phyloP scores from a whole-genome alignment of 495 filamentous ascomycete genomes.

The Hypoxylon perforatum region DNA sequence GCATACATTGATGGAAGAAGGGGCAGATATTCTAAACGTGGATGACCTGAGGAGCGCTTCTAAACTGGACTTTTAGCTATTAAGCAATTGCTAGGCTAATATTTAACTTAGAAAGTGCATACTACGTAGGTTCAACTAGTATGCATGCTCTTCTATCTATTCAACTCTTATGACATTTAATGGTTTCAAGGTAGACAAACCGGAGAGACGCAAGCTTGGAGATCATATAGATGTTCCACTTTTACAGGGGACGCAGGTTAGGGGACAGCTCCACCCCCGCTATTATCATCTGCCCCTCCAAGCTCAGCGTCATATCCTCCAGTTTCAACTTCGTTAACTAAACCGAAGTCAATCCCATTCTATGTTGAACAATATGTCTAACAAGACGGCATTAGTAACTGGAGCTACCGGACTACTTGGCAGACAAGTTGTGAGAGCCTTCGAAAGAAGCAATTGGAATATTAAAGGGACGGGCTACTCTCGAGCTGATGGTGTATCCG shows the following conservation, averaged over 20 bases:
- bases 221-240: constrained; percentile 3
- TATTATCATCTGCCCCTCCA: constrained; percentile 27
- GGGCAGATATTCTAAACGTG: constrained; percentile 78
- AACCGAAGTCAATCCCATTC: not conserved
- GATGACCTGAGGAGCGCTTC: constrained; percentile 70
- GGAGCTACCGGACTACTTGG: constrained; percentile 89
- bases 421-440: constrained; percentile 79
- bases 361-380: constrained; percentile 33
- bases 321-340: not conserved
- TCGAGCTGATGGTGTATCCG: constrained; percentile 74
- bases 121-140: no score
- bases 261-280: constrained; percentile 27
- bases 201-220: not conserved
- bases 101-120: no score
- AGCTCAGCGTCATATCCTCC: constrained; percentile 1
- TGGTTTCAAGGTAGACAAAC: not conserved
- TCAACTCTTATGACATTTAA: no score
- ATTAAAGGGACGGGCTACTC: constrained; percentile 82
- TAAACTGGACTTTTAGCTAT: constrained; percentile 46
- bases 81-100: no score
- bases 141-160: no score
- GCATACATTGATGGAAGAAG: constrained; percentile 76
- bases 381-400: constrained; percentile 76
- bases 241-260: constrained; percentile 4
- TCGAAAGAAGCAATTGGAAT: constrained; percentile 75